A percentile compares a stretch with the other conserved stretches of the same genome.
Conservation (phyloP, 2,329 filamentous ascomycete species). For the Fusarium setosum region DNA sequence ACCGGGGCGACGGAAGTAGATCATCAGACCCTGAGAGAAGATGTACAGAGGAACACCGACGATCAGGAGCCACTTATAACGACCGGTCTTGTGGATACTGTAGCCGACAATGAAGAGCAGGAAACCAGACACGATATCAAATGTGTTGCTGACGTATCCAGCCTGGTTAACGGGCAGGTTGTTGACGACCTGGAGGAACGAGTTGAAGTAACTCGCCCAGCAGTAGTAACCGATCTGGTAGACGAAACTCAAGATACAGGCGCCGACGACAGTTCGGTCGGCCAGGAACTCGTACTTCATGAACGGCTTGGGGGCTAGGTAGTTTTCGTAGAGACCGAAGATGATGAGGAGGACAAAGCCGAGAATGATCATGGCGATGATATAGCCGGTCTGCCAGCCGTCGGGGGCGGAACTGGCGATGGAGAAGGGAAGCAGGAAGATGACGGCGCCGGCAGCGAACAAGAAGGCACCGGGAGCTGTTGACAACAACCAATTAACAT, state of each 20-base stretch:
- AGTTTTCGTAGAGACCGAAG: constrained; percentile 69
- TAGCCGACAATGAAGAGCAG: constrained; percentile 59
- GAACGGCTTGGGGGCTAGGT: constrained; percentile 64
- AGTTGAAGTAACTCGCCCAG: constrained; percentile 61
- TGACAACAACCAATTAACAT: constrained; percentile 57
- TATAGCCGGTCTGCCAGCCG: constrained; percentile 60
- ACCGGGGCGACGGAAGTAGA: constrained; percentile 46
- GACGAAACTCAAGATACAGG: constrained; percentile 53
- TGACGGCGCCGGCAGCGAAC: constrained; percentile 61
- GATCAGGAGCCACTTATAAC: constrained; percentile 61
- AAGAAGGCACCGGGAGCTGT: constrained; percentile 61
- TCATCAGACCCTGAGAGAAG: constrained; percentile 58
- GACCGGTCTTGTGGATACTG: constrained; percentile 59
- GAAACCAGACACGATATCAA: constrained; percentile 60
- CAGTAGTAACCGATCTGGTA: constrained; percentile 58
- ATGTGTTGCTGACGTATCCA: constrained; percentile 60
- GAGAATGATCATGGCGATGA: constrained; percentile 67
- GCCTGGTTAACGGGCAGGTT: constrained; percentile 58
- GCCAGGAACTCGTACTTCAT: constrained; percentile 63
- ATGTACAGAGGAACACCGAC: constrained; percentile 66
- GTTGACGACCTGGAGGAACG: constrained; percentile 64
- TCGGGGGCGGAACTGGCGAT: constrained; percentile 54
- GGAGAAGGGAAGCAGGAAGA: constrained; percentile 71
- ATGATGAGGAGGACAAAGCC: constrained; percentile 62
- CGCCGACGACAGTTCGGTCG: constrained; percentile 61